Conservation (phyloP, 306 rosid genomes). For the Rubus idaeus region DNA sequence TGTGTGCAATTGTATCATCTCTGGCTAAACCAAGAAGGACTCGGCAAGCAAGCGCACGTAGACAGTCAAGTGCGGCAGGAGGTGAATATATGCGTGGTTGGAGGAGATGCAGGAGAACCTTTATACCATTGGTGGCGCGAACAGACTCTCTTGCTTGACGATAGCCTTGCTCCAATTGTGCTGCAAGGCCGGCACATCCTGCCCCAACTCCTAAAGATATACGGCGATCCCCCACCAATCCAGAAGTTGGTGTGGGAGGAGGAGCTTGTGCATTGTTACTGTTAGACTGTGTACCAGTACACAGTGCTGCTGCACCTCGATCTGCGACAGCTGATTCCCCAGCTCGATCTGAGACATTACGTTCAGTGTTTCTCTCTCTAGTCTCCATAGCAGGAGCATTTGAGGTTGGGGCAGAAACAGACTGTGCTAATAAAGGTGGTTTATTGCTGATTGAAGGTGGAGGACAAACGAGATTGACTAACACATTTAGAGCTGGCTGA, state of each 20-base stretch:
- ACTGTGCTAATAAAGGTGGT: slow-evolving; percentile 59
- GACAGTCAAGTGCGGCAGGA: slow-evolving; percentile 89
- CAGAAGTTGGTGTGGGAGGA: slow-evolving; percentile 62
- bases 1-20: slow-evolving; percentile 92
- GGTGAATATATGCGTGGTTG: slow-evolving; percentile 89
- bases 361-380: slow-evolving; percentile 75
- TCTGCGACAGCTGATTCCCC: slow-evolving; percentile 58
- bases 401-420: slow-evolving; percentile 54
- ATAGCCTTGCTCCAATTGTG: slow-evolving; percentile 86
- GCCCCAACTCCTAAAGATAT: slow-evolving; percentile 93
- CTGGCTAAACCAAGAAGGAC: slow-evolving; percentile 96
- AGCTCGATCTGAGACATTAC: slow-evolving; percentile 61
- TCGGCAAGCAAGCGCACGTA: slow-evolving; percentile 95
- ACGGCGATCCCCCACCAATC: slow-evolving; percentile 94
- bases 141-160: slow-evolving; percentile 94
- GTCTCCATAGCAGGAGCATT: slow-evolving; percentile 54
- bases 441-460: slow-evolving; percentile 97
- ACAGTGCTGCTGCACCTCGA: slow-evolving; percentile 36
- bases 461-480: slow-evolving; percentile 95
- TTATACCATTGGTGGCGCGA: slow-evolving; percentile 89
- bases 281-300: slow-evolving; percentile 34
- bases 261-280: slow-evolving; percentile 56
- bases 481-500: slow-evolving; percentile 89
- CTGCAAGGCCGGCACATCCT: slow-evolving; percentile 93
- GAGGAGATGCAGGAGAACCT: slow-evolving; percentile 89